Evolutionary conservation across 2,329 filamentous ascomycete genomes (phyloP).

Genomic region (Colletotrichum neosansevieriae): DNA sequence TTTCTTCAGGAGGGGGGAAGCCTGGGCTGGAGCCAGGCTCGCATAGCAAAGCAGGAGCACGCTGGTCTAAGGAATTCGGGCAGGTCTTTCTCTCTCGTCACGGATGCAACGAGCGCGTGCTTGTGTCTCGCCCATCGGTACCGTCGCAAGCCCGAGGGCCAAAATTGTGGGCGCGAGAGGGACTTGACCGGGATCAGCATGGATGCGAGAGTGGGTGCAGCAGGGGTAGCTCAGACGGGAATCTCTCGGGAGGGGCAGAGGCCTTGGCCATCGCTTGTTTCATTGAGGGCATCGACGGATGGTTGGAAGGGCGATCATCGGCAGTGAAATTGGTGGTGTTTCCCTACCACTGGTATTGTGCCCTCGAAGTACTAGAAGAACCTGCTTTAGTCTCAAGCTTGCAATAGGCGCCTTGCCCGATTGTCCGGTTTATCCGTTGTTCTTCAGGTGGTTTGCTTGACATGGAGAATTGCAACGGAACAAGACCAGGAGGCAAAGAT

Average conservation of each 20-base stretch:
- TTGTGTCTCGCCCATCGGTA: slow-evolving; percentile 35
- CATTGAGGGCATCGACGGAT: slow-evolving; percentile 27
- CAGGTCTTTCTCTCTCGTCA: background rate
- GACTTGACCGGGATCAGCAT: slow-evolving; percentile 28
- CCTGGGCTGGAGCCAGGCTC: background rate
- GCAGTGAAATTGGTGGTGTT: slow-evolving; percentile 1
- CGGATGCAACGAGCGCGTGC: slow-evolving; percentile 31
- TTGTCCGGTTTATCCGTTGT: background rate
- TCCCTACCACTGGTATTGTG: background rate
- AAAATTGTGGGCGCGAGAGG: slow-evolving; percentile 29
- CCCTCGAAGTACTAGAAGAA: background rate
- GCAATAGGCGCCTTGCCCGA: background rate
- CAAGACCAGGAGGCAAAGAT: background rate
- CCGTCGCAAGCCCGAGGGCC: slow-evolving; percentile 34
- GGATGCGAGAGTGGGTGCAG: slow-evolving; percentile 25
- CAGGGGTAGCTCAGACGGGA: slow-evolving; percentile 39
- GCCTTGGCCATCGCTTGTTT: slow-evolving; percentile 37
- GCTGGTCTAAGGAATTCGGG: too few relatives aligned
- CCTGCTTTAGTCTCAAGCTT: too few relatives aligned
- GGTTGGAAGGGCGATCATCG: slow-evolving; percentile 10
- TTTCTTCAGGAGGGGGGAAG: slow-evolving; percentile 2
- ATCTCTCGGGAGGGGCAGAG: slow-evolving; percentile 30
- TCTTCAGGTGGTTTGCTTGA: background rate
- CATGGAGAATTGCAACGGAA: background rate
- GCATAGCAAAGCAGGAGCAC: background rate